Evolutionary conservation across 306 rosid species (phyloP).

Genomic region (Luffa aegyptiaca): DNA sequence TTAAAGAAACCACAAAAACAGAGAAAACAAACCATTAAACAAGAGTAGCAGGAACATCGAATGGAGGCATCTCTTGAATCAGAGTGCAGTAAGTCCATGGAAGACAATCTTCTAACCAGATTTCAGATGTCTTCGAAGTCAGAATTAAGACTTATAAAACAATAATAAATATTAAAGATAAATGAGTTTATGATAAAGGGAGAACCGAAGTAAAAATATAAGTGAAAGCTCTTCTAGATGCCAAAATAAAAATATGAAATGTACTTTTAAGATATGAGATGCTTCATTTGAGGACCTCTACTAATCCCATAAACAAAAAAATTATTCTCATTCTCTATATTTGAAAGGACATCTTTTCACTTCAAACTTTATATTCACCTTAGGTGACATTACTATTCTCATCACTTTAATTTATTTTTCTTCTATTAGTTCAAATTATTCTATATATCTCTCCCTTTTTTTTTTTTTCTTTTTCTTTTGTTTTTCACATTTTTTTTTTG

Average conservation of each 20-base stretch:
- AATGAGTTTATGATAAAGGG: background rate
- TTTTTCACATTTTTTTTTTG: background rate
- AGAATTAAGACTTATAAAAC: too few species aligned
- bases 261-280: background rate
- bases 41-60: too few species aligned
- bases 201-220: background rate
- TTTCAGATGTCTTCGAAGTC: too few species aligned
- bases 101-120: too few species aligned
- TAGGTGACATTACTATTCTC: background rate
- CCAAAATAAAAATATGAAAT: background rate
- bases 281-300: background rate
- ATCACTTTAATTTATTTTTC: background rate
- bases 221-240: background rate
- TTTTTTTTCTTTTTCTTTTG: too few species aligned
- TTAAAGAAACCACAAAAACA: too few species aligned
- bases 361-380: background rate
- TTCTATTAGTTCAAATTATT: background rate
- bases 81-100: too few species aligned
- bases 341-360: background rate
- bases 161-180: too few species aligned
- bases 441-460: too few species aligned
- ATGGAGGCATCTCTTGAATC: too few species aligned
- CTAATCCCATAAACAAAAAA: background rate
- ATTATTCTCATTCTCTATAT: background rate
- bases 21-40: too few species aligned